Evolutionary conservation across 208 protist species (phyloP).

Genomic region (Crithidia thermophila): DNA sequence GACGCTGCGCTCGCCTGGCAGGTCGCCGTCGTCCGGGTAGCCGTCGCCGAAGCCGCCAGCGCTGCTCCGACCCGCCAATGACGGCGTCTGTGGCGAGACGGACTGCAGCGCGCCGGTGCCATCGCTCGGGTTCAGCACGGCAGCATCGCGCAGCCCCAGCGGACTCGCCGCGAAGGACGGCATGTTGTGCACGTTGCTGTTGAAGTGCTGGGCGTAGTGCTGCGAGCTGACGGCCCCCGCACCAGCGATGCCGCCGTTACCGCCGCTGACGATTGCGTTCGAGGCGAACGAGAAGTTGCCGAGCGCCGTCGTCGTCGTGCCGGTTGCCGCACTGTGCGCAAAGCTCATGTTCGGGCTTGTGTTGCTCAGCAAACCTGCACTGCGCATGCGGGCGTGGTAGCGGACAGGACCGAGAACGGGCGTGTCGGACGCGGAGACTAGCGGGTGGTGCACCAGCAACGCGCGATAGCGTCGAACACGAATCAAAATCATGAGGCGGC

Average conservation of each 20-base stretch:
- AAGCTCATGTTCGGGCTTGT: constrained; percentile 28
- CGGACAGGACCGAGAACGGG: background rate
- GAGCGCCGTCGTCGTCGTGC: background rate
- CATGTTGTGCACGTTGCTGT: background rate
- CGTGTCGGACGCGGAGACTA: background rate
- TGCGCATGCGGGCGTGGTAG: background rate
- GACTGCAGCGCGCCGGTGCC: constrained; percentile 1
- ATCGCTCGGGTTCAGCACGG: background rate
- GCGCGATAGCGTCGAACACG: constrained; percentile 47
- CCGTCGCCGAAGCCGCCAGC: constrained; percentile 12
- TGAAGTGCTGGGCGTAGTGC: no score
- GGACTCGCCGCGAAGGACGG: constrained; percentile 1
- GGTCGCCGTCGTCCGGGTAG: constrained; percentile 14
- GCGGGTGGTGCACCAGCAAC: constrained; percentile 2
- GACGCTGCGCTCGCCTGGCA: constrained; percentile 2
- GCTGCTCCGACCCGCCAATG: constrained; percentile 10
- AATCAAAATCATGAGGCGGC: constrained; percentile 68
- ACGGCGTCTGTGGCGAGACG: constrained; percentile 1
- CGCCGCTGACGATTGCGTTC: background rate
- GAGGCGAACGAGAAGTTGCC: constrained; percentile 25
- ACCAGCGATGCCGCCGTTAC: background rate
- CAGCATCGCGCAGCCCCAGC: constrained; percentile 8
- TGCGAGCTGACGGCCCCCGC: no score
- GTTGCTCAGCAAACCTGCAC: background rate
- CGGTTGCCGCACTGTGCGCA: background rate